phyloP scores from a whole-genome alignment of 1,284 basidiomycete species.

The Pseudozyma flocculosa region DNA sequence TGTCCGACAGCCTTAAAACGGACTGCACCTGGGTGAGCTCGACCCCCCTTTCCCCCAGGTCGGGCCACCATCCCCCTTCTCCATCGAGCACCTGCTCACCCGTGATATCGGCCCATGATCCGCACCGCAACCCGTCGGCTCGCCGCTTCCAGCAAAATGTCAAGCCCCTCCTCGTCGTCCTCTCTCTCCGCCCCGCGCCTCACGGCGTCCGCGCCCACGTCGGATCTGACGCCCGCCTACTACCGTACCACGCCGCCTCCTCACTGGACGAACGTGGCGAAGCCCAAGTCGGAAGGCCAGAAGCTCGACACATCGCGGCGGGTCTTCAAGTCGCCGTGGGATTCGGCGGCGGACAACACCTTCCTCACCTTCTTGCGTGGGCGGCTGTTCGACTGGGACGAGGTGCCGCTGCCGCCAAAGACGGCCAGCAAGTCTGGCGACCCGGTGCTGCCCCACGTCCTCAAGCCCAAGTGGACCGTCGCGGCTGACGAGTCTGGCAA shows the following conservation, averaged over 20 bases:
- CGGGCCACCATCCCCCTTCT: too few relatives aligned
- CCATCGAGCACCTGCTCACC: too few relatives aligned
- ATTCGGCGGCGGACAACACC: constrained; percentile 16
- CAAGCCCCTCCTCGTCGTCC: too few relatives aligned
- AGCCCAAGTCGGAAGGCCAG: constrained; percentile 3
- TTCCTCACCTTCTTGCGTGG: constrained; percentile 32
- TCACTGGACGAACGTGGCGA: constrained; percentile 25
- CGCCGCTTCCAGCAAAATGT: too few relatives aligned
- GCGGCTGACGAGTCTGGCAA: background rate
- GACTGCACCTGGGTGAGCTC: too few relatives aligned
- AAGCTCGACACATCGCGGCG: constrained; percentile 7
- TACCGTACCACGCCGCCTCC: constrained; percentile 36
- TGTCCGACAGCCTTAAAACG: too few relatives aligned
- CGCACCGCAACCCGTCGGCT: too few relatives aligned
- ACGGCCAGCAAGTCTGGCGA: constrained; percentile 4
- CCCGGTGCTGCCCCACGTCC: constrained; percentile 19
- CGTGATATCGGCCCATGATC: too few relatives aligned
- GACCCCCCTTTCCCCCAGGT: too few relatives aligned
- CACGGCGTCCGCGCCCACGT: too few relatives aligned
- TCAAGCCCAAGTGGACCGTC: constrained; percentile 19
- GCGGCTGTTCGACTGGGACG: constrained; percentile 44
- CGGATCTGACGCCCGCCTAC: constrained; percentile 18
- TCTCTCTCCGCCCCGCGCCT: too few relatives aligned
- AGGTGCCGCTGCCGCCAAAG: constrained; percentile 27
- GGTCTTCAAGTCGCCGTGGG: constrained; percentile 40